Evolutionary conservation across 139 green algal genomes (phyloP).

Genomic region (Pseudopediastrum boryanum): DNA sequence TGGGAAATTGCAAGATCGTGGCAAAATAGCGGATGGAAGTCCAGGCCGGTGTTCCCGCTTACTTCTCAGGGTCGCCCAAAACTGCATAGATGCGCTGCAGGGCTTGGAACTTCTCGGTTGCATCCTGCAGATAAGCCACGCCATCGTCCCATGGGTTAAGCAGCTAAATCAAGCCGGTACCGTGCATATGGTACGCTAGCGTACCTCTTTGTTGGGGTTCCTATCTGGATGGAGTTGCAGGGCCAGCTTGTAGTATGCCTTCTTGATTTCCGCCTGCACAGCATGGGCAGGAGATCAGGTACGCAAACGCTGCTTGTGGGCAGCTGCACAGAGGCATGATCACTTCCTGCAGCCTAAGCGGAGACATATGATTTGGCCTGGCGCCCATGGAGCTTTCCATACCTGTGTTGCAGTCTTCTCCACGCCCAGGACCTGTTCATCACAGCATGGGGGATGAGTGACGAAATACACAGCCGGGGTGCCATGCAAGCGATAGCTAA

Average conservation of each 20-base stretch:
- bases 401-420: slow-evolving; percentile 59
- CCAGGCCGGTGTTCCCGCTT: background rate
- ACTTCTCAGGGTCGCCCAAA: slow-evolving; percentile 86
- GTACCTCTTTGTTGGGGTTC: too few species aligned
- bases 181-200: too few species aligned
- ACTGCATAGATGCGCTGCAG: slow-evolving; percentile 91
- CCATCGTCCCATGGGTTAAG: too few species aligned
- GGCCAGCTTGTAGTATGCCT: slow-evolving; percentile 85
- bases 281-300: background rate
- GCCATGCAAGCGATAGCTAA: background rate
- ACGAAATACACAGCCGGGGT: too few species aligned
- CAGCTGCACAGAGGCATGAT: background rate
- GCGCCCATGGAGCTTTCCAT: background rate
- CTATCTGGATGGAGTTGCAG: slow-evolving; percentile 94
- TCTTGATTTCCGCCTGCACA: slow-evolving; percentile 75
- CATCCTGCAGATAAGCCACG: slow-evolving; percentile 62
- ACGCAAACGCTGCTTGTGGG: background rate
- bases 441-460: background rate
- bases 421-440: slow-evolving; percentile 68
- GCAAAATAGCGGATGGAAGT: background rate
- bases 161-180: too few species aligned
- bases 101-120: slow-evolving; percentile 83
- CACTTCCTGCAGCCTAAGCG: background rate
- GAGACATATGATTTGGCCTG: background rate
- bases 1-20: background rate